Percentiles rank a stretch among this genome's conserved stretches.
These are phyloP conservation scores for Curvularia eragrostidis DNA, from an alignment of 2,329 filamentous ascomycete genomes.

Conservation along the genomic window DNA sequence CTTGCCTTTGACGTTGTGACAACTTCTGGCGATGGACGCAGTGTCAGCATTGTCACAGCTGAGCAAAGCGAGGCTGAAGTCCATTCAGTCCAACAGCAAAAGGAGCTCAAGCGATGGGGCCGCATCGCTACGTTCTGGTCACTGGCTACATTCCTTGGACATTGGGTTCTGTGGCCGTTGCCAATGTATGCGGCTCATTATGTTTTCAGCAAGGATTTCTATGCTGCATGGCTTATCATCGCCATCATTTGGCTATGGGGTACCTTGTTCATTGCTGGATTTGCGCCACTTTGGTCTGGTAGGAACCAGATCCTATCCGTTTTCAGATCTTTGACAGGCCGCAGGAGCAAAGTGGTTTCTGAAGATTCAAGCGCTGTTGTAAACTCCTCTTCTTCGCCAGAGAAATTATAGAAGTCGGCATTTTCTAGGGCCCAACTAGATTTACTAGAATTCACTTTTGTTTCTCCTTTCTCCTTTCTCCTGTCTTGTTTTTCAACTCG, in stretches of 20 bases:
- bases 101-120: conserved; percentile 51
- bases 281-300: conserved; percentile 85
- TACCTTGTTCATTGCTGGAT: conserved; percentile 73
- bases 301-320: conserved; percentile 50
- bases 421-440: no score
- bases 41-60: no score
- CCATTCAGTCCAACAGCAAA: conserved; percentile 52
- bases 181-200: conserved; percentile 86
- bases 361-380: no score
- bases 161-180: conserved; percentile 89
- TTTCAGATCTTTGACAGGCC: no score
- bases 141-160: conserved; percentile 68
- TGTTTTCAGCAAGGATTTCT: conserved; percentile 81
- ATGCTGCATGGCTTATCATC: conserved; percentile 76
- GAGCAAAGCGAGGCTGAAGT: conserved; percentile 42
- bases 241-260: conserved; percentile 79
- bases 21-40: conserved; percentile 59
- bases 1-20: conserved; percentile 70
- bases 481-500: not conserved
- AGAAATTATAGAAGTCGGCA: no score
- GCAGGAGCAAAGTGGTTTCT: no score
- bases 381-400: no score
- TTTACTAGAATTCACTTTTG: not conserved
- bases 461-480: not conserved
- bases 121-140: conserved; percentile 65